Conservation (phyloP, 768 basidiomycete species). For the Ramaria rubella region DNA sequence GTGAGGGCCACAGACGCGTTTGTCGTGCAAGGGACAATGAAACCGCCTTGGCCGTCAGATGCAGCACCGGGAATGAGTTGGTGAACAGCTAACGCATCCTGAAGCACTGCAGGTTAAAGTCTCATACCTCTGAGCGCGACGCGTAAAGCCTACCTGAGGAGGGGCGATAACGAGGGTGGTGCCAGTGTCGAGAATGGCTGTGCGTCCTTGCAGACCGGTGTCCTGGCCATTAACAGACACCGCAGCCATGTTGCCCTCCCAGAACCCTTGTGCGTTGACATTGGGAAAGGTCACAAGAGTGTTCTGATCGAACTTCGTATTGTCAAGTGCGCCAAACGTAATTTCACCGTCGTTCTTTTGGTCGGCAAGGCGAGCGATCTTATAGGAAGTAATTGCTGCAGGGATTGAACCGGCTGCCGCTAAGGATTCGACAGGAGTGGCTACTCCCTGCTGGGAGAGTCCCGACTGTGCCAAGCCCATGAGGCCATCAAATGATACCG, state of each 20-base stretch:
- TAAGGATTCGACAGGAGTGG: conserved; percentile 69
- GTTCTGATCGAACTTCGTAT: conserved; percentile 53
- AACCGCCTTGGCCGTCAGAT: conserved; percentile 40
- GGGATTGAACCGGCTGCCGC: conserved; percentile 49
- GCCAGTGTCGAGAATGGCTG: conserved; percentile 31
- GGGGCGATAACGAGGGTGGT: conserved; percentile 25
- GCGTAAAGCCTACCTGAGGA: neutral
- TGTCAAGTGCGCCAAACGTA: conserved; percentile 74
- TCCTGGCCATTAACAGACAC: conserved; percentile 49
- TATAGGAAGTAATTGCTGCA: conserved; percentile 69
- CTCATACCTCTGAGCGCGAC: neutral
- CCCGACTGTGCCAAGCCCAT: conserved; percentile 75
- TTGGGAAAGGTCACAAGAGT: conserved; percentile 58
- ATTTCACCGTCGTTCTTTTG: conserved; percentile 69
- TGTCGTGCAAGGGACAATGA: conserved; percentile 64
- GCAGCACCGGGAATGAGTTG: conserved; percentile 47
- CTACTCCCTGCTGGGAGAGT: conserved; percentile 57
- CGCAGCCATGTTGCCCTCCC: conserved; percentile 63
- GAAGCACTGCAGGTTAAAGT: neutral
- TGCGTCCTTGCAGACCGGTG: conserved; percentile 17
- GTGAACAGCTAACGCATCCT: conserved; percentile 54
- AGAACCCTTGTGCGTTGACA: conserved; percentile 66
- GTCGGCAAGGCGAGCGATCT: conserved; percentile 69
- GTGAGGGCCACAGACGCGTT: conserved; percentile 45
- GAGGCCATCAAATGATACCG: conserved; percentile 31